Conservation (phyloP, 176 grass and related monocot species). For the Eleusine indica region DNA sequence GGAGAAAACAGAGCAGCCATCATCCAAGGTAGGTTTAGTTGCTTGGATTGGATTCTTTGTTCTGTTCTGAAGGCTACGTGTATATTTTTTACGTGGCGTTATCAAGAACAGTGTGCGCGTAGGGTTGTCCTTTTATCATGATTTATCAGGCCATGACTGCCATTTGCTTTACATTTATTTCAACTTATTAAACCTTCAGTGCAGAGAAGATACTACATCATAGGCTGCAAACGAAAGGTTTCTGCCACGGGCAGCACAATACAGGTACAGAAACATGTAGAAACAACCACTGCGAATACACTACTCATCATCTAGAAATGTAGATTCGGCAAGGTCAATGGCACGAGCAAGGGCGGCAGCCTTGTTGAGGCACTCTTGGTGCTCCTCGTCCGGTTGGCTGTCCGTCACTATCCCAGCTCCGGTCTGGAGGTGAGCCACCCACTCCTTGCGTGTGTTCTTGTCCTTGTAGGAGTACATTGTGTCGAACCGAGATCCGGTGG, state of each 20-base stretch:
- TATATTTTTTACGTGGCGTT: not conserved
- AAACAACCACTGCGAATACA: not conserved
- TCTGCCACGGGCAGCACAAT: not conserved
- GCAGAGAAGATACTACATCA: not conserved
- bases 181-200: not conserved
- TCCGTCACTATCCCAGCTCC: conserved; percentile 81
- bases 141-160: not conserved
- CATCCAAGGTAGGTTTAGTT: not conserved
- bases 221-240: not conserved
- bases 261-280: not conserved
- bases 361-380: conserved; percentile 83
- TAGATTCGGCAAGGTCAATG: conserved; percentile 80
- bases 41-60: not conserved
- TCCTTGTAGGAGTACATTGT: conserved; percentile 62
- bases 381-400: conserved; percentile 72
- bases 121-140: not conserved
- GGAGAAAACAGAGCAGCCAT: not conserved
- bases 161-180: conserved; percentile 32
- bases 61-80: not conserved
- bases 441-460: conserved; percentile 51
- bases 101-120: not conserved
- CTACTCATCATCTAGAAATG: conserved; percentile 56
- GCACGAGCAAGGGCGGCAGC: conserved; percentile 62
- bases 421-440: conserved; percentile 82
- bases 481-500: conserved; percentile 45